phyloP scores from a whole-genome alignment of 441 rosid species.

The Codiaeum variegatum region DNA sequence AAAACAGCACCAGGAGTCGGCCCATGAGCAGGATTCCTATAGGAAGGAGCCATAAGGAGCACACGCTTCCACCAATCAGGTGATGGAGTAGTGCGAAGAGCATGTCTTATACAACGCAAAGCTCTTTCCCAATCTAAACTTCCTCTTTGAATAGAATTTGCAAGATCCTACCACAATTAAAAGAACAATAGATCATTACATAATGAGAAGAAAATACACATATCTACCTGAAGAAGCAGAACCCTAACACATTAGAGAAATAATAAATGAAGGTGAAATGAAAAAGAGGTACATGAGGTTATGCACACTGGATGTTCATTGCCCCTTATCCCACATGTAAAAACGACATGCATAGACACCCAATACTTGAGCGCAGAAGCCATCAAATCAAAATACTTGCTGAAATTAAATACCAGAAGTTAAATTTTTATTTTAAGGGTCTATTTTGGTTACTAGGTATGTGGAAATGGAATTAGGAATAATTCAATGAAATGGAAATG shows the following conservation, averaged over 20 bases:
- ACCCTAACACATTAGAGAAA: neutral
- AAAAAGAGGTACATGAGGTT: neutral
- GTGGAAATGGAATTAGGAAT: too few relatives aligned
- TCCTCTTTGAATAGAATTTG: conserved; percentile 81
- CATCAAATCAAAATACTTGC: neutral
- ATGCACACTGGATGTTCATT: neutral
- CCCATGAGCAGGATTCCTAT: conserved; percentile 62
- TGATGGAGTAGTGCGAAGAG: conserved; percentile 90
- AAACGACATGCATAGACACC: neutral
- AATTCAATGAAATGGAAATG: too few relatives aligned
- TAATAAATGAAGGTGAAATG: neutral
- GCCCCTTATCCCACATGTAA: neutral
- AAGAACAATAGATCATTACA: conserved; percentile 10
- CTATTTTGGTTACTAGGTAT: too few relatives aligned
- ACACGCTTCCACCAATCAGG: conserved; percentile 99
- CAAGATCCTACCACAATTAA: conserved; percentile 68
- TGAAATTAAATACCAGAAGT: neutral
- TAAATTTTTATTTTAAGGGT: neutral
- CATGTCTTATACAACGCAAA: conserved; percentile 92
- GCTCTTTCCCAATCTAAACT: conserved; percentile 99
- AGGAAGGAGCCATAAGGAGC: conserved; percentile 83
- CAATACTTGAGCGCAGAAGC: neutral
- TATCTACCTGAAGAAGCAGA: neutral
- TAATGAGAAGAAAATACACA: neutral
- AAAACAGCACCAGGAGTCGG: conserved; percentile 97